These are phyloP conservation scores for Elasticomyces elasticus DNA, from an alignment of 495 filamentous ascomycete genomes.

Conservation along the genomic window DNA sequence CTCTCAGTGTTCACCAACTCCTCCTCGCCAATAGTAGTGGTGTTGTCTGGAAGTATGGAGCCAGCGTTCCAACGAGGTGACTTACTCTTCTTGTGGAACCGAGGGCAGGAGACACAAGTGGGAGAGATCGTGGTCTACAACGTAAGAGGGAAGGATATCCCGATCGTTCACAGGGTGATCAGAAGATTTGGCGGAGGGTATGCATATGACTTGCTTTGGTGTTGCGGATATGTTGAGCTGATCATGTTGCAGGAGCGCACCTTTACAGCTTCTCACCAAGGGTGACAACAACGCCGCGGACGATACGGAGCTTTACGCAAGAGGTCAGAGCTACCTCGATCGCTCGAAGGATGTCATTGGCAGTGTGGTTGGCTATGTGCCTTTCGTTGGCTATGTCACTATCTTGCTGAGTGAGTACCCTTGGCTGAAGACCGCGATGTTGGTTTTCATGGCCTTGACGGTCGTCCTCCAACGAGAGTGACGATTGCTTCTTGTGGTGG, in stretches of 20 bases:
- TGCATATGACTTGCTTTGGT: conserved; percentile 12
- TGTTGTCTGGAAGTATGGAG: conserved; percentile 91
- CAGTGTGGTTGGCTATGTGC: conserved; percentile 86
- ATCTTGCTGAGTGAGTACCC: conserved; percentile 95
- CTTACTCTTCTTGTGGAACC: conserved; percentile 88
- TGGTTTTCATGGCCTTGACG: conserved; percentile 90
- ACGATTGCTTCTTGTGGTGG: neutral
- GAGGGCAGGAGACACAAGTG: conserved; percentile 64
- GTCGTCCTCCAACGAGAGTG: conserved; percentile 83
- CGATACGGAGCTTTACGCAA: conserved; percentile 86
- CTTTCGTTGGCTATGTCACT: conserved; percentile 93
- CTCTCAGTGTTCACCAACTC: conserved; percentile 78
- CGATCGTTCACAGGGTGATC: conserved; percentile 84
- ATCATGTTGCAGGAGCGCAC: conserved; percentile 22
- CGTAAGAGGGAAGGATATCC: conserved; percentile 80
- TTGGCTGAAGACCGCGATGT: conserved; percentile 89
- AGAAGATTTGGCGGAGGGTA: conserved; percentile 39
- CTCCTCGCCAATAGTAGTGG: conserved; percentile 89
- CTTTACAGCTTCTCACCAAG: conserved; percentile 76
- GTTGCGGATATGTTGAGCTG: neutral
- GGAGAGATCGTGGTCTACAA: conserved; percentile 96
- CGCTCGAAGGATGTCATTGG: conserved; percentile 85
- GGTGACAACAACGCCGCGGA: conserved; percentile 94
- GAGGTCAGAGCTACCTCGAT: conserved; percentile 73
- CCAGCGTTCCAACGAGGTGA: conserved; percentile 95